phyloP scores from a whole-genome alignment of 257 asterid species.

The Paraleonurus japonicus region DNA sequence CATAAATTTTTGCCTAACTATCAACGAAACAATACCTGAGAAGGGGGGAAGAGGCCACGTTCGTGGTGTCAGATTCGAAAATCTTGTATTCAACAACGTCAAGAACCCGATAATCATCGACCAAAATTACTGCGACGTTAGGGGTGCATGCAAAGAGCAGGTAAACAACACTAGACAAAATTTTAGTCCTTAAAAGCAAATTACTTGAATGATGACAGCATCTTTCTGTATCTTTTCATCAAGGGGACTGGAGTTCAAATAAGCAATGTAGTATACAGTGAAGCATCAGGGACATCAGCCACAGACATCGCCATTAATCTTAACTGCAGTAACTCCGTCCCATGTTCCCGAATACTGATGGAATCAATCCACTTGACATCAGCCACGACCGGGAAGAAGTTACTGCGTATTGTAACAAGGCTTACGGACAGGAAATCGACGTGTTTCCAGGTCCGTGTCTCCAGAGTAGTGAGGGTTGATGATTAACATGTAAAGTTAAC shows the following conservation, averaged over 20 bases:
- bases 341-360: conserved; percentile 47
- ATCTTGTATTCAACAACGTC: conserved; percentile 42
- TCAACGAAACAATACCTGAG: too few species aligned
- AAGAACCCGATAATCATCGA: conserved; percentile 66
- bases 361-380: conserved; percentile 34
- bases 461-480: background rate
- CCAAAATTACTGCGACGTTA: conserved; percentile 48
- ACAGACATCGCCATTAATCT: conserved; percentile 48
- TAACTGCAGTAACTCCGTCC: conserved; percentile 53
- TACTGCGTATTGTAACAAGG: conserved; percentile 46
- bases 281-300: conserved; percentile 50
- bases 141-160: conserved; percentile 39
- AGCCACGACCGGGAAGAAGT: conserved; percentile 28
- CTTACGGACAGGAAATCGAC: conserved; percentile 43
- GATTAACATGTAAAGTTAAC: too few species aligned
- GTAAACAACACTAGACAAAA: conserved; percentile 14
- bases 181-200: background rate
- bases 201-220: background rate
- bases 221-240: background rate
- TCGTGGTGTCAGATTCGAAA: conserved; percentile 43
- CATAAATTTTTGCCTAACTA: too few species aligned
- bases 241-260: conserved; percentile 62
- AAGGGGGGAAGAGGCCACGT: conserved; percentile 62
- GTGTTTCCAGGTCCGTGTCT: conserved; percentile 57
- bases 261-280: conserved; percentile 42